phyloP scores from a whole-genome alignment of 371 early-diverging fungal genomes.

The Rhizopus delemar region DNA sequence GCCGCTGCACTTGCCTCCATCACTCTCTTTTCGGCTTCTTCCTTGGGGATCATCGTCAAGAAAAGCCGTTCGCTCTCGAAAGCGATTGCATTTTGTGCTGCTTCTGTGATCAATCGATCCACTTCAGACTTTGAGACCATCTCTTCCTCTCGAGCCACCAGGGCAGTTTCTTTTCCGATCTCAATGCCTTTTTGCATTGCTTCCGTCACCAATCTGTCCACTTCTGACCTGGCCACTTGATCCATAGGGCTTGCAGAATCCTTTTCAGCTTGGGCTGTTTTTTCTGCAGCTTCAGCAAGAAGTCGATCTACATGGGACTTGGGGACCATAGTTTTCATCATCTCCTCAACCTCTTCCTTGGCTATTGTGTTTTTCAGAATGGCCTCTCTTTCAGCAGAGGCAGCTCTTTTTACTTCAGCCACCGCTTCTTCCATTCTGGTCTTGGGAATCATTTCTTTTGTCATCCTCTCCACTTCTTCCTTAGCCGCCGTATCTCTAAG shows the following conservation, averaged over 20 bases:
- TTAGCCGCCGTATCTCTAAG: no score
- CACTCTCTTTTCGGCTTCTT: constrained; percentile 8
- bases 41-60: constrained; percentile 4
- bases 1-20: constrained; percentile 14
- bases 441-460: no score
- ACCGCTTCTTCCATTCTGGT: no score
- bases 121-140: neutral
- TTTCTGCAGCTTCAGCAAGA: neutral
- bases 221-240: no score
- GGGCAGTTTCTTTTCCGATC: neutral
- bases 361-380: neutral
- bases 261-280: neutral
- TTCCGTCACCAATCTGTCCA: no score
- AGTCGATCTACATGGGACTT: constrained; percentile 6
- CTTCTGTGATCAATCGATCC: constrained; percentile 1
- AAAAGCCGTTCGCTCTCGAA: constrained; percentile 1
- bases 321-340: constrained; percentile 9
- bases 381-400: neutral
- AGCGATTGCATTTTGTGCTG: constrained; percentile 1
- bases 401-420: no score
- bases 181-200: neutral
- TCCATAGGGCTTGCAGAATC: no score
- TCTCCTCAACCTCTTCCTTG: constrained; percentile 1
- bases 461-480: no score
- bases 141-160: neutral